Base-by-base conservation (phyloP, 2,329 filamentous ascomycete species). In the Myriosclerotinia duriaeana region DNA sequence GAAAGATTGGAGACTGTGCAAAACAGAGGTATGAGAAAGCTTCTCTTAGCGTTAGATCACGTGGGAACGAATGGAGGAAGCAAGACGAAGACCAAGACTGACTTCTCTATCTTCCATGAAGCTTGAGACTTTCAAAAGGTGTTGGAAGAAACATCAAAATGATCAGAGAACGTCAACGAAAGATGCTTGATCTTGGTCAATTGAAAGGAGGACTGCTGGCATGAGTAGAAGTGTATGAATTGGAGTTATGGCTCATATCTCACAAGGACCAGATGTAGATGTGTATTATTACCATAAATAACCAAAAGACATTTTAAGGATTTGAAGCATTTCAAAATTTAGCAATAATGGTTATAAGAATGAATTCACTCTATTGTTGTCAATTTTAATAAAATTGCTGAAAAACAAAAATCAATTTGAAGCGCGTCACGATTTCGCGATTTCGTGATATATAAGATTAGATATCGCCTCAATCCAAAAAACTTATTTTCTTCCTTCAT, bases 1-100 rank as follows among this genome's bases (percentile, higher is more conserved):
- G 84, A 97, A 93, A 77, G 95, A 99, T 77, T 99, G 95, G 94
- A 84, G 95, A 72, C 83, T 85, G 67, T 99, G 95, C 79, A 90
- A 90, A 76, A 83, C 87, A 71, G 94, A 98, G 86, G 94, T 96
- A 78, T 55, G 50, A 60, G 34, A 64, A 61, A 60, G 42, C 54
- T 68, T 65, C 58, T 64, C 53, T 72, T 74, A 69, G 70, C 69
- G 72, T 69, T 36, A 44, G 20, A 34, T 65, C 64, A 65, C 64
- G 64, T 65, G 64, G 1, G 36, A 53, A 8, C 8, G 20, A 2
- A 55, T 60, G 17, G 48, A 42, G n/a, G 12, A 44, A 44, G 26
- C 17, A 22, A 42, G 22, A 44, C n/a, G n/a, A 40, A 61, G 46
- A 30, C 53, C 62, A 46, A 6, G 64, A 56, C 68, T 72, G 56